Evolutionary conservation across 1,284 basidiomycete genomes (phyloP).

Genomic region (Cutaneotrichosporon dermatis): DNA sequence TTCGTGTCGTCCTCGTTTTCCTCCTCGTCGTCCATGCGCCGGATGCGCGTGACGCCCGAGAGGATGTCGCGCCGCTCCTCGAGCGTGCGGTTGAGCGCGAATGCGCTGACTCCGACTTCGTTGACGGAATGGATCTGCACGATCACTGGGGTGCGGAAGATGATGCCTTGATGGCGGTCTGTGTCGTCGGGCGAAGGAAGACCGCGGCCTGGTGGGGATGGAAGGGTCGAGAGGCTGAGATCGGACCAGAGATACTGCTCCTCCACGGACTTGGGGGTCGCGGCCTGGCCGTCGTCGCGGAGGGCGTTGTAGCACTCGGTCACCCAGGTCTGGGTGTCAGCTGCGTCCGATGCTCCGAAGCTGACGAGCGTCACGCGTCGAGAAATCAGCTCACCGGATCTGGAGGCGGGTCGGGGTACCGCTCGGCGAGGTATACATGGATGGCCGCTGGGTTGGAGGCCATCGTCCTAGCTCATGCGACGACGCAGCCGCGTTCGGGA

Average conservation of each 20-base stretch:
- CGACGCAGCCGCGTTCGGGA: not conserved
- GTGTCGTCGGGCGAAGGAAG: constrained; percentile 13
- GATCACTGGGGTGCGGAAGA: constrained; percentile 34
- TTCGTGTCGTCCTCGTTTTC: constrained; percentile 14
- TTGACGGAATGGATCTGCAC: constrained; percentile 38
- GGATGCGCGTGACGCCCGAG: constrained; percentile 38
- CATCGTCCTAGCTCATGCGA: not conserved
- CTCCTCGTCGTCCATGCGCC: constrained; percentile 40
- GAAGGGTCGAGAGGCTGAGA: constrained; percentile 30
- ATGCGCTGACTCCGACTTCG: constrained; percentile 43
- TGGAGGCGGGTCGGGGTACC: not conserved
- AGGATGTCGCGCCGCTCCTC: constrained; percentile 45
- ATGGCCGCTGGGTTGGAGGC: not conserved
- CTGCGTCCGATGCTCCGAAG: not conserved
- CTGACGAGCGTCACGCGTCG: no score
- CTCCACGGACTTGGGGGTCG: constrained; percentile 22
- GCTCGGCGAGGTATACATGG: not conserved
- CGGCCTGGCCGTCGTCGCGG: constrained; percentile 21
- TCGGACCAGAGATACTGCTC: constrained; percentile 37
- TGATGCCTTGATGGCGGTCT: constrained; percentile 17
- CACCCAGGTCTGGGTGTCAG: constrained; percentile 33
- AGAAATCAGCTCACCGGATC: not conserved
- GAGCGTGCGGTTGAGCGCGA: constrained; percentile 38
- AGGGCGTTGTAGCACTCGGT: constrained; percentile 27
- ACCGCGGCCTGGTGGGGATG: not conserved